Evolutionary conservation across 2,329 filamentous ascomycete species (phyloP).

Genomic region (Pyrenochaeta sp.): DNA sequence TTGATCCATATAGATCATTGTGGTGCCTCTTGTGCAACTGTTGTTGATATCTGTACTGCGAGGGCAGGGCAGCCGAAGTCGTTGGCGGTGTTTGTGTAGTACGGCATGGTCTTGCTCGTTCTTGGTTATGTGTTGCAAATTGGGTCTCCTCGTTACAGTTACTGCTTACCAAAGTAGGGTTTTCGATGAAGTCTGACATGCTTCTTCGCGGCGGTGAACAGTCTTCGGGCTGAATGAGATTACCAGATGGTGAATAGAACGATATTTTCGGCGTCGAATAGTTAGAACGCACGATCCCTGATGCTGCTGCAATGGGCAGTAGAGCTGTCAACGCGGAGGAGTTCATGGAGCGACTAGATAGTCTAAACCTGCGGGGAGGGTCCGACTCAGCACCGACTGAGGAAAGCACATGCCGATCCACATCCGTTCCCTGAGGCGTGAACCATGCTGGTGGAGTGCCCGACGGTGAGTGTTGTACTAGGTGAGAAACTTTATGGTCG

Average conservation of each 20-base stretch:
- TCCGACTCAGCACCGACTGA: conserved; percentile 12
- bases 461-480: conserved; percentile 26
- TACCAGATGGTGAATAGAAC: conserved; percentile 46
- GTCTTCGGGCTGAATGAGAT: conserved; percentile 38
- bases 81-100: conserved; percentile 29
- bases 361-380: conserved; percentile 4
- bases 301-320: conserved; percentile 47
- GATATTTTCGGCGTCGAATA: conserved; percentile 37
- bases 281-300: conserved; percentile 42
- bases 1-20: conserved; percentile 19
- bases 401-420: conserved; percentile 22
- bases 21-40: conserved; percentile 22
- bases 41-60: conserved; percentile 32
- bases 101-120: conserved; percentile 14
- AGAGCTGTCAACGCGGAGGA: conserved; percentile 47
- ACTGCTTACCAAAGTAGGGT: conserved; percentile 12
- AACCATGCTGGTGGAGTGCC: conserved; percentile 35
- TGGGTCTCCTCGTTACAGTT: conserved; percentile 14
- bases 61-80: conserved; percentile 26
- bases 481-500: conserved; percentile 24
- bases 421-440: conserved; percentile 29
- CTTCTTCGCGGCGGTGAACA: conserved; percentile 19
- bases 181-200: conserved; percentile 10
- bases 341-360: conserved; percentile 29
- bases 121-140: conserved; percentile 5